phyloP scores from a whole-genome alignment of 306 rosid genomes.

The Sophora flavescens region DNA sequence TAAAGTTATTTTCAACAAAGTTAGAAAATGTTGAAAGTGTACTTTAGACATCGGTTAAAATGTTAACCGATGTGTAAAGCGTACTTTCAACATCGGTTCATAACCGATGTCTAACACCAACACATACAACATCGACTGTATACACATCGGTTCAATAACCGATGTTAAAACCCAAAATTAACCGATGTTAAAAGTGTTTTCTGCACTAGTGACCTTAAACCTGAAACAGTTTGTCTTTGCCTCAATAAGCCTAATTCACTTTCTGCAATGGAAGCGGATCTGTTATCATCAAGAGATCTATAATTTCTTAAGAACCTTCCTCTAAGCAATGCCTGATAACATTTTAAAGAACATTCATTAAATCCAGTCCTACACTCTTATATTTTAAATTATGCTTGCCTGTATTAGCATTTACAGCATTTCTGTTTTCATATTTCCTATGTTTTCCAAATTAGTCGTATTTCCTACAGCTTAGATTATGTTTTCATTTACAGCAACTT shows the following conservation, averaged over 20 bases:
- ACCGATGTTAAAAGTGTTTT: no score
- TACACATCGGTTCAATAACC: no score
- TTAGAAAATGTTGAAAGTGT: no score
- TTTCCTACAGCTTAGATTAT: neutral
- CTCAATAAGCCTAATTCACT: slow-evolving; percentile 92
- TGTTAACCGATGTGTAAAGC: no score
- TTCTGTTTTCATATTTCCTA: slow-evolving; percentile 26
- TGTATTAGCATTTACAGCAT: slow-evolving; percentile 1
- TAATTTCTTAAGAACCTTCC: slow-evolving; percentile 91
- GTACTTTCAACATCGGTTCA: no score
- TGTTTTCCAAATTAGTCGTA: slow-evolving; percentile 26
- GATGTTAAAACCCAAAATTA: no score
- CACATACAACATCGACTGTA: no score
- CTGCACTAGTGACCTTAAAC: no score
- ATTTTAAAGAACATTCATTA: slow-evolving; percentile 29
- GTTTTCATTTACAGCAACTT: no score
- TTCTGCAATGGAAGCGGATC: slow-evolving; percentile 77
- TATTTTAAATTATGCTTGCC: slow-evolving; percentile 23
- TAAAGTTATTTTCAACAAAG: no score
- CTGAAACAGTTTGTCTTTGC: slow-evolving; percentile 84
- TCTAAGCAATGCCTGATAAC: slow-evolving; percentile 88
- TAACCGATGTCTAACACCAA: no score
- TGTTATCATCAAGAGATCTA: slow-evolving; percentile 66
- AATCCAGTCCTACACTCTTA: neutral
- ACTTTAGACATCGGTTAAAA: no score